Evolutionary conservation across 495 filamentous ascomycete genomes (phyloP).

Genomic region (Trichodelitschia bisporula): DNA sequence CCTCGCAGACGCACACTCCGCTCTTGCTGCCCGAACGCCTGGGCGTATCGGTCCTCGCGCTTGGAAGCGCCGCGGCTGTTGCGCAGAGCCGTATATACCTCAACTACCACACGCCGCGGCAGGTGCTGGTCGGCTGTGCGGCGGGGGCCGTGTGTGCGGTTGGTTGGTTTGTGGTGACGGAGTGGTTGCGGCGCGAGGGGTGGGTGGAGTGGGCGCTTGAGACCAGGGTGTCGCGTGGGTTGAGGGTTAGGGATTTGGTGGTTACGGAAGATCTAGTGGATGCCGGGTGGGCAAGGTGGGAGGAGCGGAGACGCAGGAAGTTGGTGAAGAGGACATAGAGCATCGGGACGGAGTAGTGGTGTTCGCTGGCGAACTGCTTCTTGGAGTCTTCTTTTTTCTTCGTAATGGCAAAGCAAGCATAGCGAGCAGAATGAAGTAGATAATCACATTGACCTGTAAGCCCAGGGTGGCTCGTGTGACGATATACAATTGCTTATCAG

Average conservation of each 20-base stretch:
- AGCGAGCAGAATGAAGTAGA: too few species aligned
- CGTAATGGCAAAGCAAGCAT: not conserved
- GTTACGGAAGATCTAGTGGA: conserved; percentile 77
- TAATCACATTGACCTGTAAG: too few species aligned
- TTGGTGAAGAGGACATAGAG: not conserved
- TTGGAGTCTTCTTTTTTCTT: not conserved
- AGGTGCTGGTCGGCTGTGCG: conserved; percentile 56
- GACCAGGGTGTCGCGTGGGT: conserved; percentile 30
- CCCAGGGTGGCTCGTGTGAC: too few species aligned
- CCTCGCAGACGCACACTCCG: conserved; percentile 20
- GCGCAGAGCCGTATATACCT: conserved; percentile 69
- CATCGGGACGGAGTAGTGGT: not conserved
- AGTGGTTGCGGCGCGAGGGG: conserved; percentile 30
- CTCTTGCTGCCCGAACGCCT: conserved; percentile 32
- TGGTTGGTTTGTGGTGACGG: conserved; percentile 54
- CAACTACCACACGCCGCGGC: conserved; percentile 72
- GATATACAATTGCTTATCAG: too few species aligned
- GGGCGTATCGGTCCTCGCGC: conserved; percentile 27
- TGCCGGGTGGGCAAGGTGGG: conserved; percentile 86
- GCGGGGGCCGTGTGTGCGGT: conserved; percentile 50
- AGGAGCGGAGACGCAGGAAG: conserved; percentile 22
- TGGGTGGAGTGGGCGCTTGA: conserved; percentile 55
- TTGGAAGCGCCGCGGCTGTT: conserved; percentile 39
- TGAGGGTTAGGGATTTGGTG: conserved; percentile 60
- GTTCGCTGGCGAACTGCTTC: not conserved